Base-by-base conservation (phyloP, 2,329 filamentous ascomycete species). In the Stenocarpella maydis region DNA sequence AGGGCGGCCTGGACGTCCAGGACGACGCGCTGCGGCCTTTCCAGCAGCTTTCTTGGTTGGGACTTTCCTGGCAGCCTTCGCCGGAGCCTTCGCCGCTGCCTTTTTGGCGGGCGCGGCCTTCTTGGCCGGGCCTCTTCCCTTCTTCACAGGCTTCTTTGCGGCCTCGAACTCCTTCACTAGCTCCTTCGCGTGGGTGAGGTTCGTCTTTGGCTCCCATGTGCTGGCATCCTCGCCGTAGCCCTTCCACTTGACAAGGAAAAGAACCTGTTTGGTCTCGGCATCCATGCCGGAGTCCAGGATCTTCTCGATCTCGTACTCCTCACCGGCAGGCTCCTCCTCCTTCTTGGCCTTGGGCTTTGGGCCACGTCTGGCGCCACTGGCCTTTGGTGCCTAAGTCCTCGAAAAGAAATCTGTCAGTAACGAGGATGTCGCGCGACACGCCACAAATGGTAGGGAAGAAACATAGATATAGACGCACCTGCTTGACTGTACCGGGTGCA, bases 171-270 rank as follows among this genome's bases (percentile, higher is more conserved):
- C 76, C 12, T 74, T 73, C 39, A 86, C 72, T 1, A 82, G 71
- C 2, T 73, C 72, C 12, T 71, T 68, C 67, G 84, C 85, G 3
- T 82, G 79, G 0, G 61, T 65, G 21, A 88, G 73, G 68, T 87
- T 83, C 21, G 68, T 74, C 73, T 79, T 82, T 1, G 84, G 84
- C 77, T 88, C 86, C 87, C 87, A 89, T 0, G 85, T 87, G 69
- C 83, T 87, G 1, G 84, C 74, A 21, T 78, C 76, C 1, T 73
- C 71, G 0, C 78, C 63, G 66, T 80, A 88, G 0, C 83, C 84
- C 72, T 83, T 81, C 87, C 87, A 89, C 75, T 88, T 87, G 65
- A 89, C 81, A 4, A 78, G 71, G 74, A 85, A 89, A 73, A 82
- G 75, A 71, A 81, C 77, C 69, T 80, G 74, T 70, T 78, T 77